Evolutionary conservation across 208 protist genomes (phyloP).

Genomic region (Wallacemonas rigidus): DNA sequence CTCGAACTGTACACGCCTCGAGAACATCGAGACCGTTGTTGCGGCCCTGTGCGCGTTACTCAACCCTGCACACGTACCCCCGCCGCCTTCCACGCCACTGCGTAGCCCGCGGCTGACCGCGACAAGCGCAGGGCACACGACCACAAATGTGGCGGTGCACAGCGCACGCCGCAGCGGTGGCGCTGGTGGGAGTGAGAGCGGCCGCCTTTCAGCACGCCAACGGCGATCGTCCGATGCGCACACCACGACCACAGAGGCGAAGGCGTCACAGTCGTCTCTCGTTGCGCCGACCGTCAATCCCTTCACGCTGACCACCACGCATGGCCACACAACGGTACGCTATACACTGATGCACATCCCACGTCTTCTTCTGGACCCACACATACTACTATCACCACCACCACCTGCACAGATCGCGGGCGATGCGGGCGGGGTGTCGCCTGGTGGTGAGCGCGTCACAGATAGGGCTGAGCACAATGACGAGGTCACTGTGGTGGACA

Average conservation of each 20-base stretch:
- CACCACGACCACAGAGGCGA: not conserved
- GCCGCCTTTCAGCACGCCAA: not conserved
- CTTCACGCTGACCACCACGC: not conserved
- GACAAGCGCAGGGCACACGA: too few species aligned
- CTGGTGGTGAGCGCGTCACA: not conserved
- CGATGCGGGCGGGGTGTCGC: not conserved
- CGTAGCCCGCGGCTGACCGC: not conserved
- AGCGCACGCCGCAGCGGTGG: not conserved
- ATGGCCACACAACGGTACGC: not conserved
- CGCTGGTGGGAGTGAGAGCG: not conserved
- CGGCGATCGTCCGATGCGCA: not conserved
- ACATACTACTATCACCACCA: not conserved
- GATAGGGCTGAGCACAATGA: not conserved
- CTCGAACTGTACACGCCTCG: slow-evolving; percentile 42
- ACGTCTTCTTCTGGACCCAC: slow-evolving; percentile 4
- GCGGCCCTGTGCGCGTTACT: slow-evolving; percentile 69
- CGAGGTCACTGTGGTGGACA: not conserved
- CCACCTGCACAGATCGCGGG: not conserved
- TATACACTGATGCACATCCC: slow-evolving; percentile 6
- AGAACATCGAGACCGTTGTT: slow-evolving; percentile 73
- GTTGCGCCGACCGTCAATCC: not conserved
- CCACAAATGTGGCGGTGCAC: not conserved
- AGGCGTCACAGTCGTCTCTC: too few species aligned
- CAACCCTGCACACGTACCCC: slow-evolving; percentile 26
- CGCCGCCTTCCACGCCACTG: not conserved